Evolutionary conservation across 2,329 filamentous ascomycete genomes (phyloP).

Genomic region (Magnaporthiopsis incrustans): DNA sequence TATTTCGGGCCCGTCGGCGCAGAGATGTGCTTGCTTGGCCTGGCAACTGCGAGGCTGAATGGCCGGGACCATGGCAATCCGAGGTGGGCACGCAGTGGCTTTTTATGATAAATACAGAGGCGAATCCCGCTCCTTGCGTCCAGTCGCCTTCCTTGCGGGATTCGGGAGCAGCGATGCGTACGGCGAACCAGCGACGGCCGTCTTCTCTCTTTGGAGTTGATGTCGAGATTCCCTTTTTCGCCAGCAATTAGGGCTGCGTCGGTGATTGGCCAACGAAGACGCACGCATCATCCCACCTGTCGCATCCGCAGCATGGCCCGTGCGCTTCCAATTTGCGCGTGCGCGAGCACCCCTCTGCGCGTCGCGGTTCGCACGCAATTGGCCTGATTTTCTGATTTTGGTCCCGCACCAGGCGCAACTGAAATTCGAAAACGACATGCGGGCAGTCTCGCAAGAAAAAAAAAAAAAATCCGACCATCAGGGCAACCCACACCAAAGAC

Average conservation of each 20-base stretch:
- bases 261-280: neutral
- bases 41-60: neutral
- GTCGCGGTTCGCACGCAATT: neutral
- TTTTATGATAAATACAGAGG: neutral
- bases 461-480: neutral
- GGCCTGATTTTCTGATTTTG: too few species aligned
- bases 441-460: neutral
- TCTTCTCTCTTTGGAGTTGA: neutral
- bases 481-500: too few species aligned
- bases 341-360: neutral
- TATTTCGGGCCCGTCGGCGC: neutral
- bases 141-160: neutral
- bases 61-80: neutral
- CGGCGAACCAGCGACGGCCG: neutral
- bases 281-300: neutral
- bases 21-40: neutral
- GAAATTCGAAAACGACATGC: neutral
- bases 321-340: neutral
- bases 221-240: neutral
- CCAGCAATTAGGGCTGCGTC: neutral
- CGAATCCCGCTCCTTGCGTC: neutral
- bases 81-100: neutral
- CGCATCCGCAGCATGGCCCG: neutral
- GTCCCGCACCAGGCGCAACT: neutral
- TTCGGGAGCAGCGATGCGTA: neutral